Evolutionary conservation across 768 basidiomycete genomes (phyloP).

Genomic region (Serendipita indica): DNA sequence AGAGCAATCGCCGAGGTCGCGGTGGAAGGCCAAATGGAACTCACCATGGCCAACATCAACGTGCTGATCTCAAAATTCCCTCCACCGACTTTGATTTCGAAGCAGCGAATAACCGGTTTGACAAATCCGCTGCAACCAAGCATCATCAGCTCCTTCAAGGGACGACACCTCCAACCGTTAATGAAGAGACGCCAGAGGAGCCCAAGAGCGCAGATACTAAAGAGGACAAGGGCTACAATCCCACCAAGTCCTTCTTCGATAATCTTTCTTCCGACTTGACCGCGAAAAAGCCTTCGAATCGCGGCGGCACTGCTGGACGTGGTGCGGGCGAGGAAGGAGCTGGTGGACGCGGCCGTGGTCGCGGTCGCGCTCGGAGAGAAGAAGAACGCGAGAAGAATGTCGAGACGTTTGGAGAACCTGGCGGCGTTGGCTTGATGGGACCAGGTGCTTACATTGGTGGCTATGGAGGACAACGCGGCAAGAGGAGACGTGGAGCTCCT

Average conservation of each 20-base stretch:
- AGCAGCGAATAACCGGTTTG: conserved; percentile 63
- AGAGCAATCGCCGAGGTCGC: conserved; percentile 13
- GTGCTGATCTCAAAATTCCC: conserved; percentile 41
- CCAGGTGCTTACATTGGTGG: conserved; percentile 67
- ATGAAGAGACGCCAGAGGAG: conserved; percentile 20
- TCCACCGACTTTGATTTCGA: conserved; percentile 71
- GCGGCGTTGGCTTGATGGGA: conserved; percentile 61
- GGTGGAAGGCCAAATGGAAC: conserved; percentile 29
- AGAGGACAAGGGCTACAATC: conserved; percentile 43
- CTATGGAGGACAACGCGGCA: conserved; percentile 51
- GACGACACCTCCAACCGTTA: conserved; percentile 11
- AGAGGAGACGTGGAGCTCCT: conserved; percentile 19
- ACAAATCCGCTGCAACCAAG: conserved; percentile 40
- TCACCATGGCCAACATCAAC: conserved; percentile 19
- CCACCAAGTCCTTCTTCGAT: conserved; percentile 70
- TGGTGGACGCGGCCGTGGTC: conserved; percentile 26
- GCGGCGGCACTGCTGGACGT: conserved; percentile 23
- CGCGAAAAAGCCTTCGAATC: conserved; percentile 2
- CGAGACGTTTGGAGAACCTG: conserved; percentile 77
- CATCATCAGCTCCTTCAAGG: conserved; percentile 7
- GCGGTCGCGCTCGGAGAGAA: conserved; percentile 55
- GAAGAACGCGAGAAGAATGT: conserved; percentile 76
- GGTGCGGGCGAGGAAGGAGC: conserved; percentile 25
- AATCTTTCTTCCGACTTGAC: conserved; percentile 33
- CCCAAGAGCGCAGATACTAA: conserved; percentile 15